Evolutionary conservation across 164 flowering plant genomes (phyloP).

Genomic region (Paratinospora sagittata): DNA sequence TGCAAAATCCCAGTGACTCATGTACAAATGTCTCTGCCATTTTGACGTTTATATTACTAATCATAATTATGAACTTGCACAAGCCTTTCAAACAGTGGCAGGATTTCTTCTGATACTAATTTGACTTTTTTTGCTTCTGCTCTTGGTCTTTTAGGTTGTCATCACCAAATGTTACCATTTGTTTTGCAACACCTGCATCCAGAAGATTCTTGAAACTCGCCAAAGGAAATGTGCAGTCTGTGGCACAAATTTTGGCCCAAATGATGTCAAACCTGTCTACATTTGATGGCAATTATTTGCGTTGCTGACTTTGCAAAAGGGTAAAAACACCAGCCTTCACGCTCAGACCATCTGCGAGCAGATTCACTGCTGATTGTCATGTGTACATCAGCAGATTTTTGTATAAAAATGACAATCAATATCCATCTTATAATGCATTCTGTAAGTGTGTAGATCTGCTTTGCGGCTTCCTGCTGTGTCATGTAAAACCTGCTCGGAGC

Average conservation of each 20-base stretch:
- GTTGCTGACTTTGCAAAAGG: background rate
- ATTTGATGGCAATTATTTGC: slow-evolving; percentile 33
- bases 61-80: background rate
- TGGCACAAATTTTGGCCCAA: slow-evolving; percentile 66
- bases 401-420: background rate
- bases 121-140: background rate
- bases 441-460: background rate
- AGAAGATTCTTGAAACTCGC: slow-evolving; percentile 54
- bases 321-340: background rate
- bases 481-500: slow-evolving; percentile 4
- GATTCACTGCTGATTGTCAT: background rate
- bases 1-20: no score
- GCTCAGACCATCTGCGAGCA: background rate
- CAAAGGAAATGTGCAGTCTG: slow-evolving; percentile 81
- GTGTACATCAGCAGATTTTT: background rate
- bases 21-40: no score
- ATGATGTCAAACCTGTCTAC: slow-evolving; percentile 89
- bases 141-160: slow-evolving; percentile 60
- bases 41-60: no score
- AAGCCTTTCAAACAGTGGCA: background rate
- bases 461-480: background rate
- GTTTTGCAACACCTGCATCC: slow-evolving; percentile 76
- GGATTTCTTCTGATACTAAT: background rate
- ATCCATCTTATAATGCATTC: background rate
- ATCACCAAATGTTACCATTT: slow-evolving; percentile 95